Evolutionary conservation across 306 rosid genomes (phyloP).

Genomic region (Rubus idaeus): DNA sequence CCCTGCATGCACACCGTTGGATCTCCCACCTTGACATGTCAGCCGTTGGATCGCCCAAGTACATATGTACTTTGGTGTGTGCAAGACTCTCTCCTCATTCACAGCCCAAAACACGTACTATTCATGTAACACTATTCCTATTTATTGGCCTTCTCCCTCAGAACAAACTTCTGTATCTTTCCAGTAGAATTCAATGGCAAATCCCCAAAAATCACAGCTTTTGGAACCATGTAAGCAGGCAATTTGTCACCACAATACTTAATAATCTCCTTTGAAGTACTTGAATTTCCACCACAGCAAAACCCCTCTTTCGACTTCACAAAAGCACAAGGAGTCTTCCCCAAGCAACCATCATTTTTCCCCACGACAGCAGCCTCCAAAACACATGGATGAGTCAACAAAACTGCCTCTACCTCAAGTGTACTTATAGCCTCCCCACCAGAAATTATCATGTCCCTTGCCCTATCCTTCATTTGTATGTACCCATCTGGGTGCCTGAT

Average conservation of each 20-base stretch:
- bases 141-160: constrained; percentile 45
- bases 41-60: too few relatives aligned
- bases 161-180: constrained; percentile 69
- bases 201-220: constrained; percentile 61
- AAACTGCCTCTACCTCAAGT: constrained; percentile 67
- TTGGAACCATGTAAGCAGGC: constrained; percentile 67
- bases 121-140: background rate
- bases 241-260: constrained; percentile 54
- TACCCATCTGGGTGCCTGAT: constrained; percentile 47
- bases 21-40: too few relatives aligned
- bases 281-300: constrained; percentile 12
- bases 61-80: too few relatives aligned
- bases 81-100: too few relatives aligned
- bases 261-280: constrained; percentile 43
- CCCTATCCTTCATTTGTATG: constrained; percentile 74
- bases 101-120: background rate
- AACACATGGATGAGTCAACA: constrained; percentile 65
- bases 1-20: too few relatives aligned
- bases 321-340: constrained; percentile 47
- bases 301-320: constrained; percentile 59
- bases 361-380: constrained; percentile 77
- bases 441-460: constrained; percentile 45
- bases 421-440: constrained; percentile 55
- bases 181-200: constrained; percentile 79
- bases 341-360: constrained; percentile 31